A percentile compares a stretch with the other conserved stretches of the same genome.
Conservation (phyloP, 2,329 filamentous ascomycete genomes). For the Phaeosphaeriaceae sp. region DNA sequence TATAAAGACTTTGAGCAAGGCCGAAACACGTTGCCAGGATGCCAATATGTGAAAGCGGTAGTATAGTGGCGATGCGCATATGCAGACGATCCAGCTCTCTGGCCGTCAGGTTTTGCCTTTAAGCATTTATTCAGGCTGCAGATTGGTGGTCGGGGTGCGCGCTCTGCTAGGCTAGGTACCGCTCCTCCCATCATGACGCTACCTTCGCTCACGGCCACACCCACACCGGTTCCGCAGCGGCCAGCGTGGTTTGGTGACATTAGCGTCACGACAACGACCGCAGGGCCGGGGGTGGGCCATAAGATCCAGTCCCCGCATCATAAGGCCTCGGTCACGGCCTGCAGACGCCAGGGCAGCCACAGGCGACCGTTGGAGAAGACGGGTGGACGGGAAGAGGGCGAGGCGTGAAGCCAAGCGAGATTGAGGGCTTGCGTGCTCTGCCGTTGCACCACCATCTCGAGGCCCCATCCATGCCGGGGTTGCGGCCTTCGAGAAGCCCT, state of each 20-base stretch:
- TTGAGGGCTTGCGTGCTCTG: constrained; percentile 14
- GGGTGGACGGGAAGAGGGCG: constrained; percentile 31
- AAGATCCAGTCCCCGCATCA: constrained; percentile 43
- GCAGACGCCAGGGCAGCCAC: constrained; percentile 23
- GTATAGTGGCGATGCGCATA: constrained; percentile 14
- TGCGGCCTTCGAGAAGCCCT: constrained; percentile 5
- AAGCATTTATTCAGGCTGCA: constrained; percentile 27
- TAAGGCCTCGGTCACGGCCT: constrained; percentile 28
- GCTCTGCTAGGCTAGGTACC: constrained; percentile 9
- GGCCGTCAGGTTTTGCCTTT: constrained; percentile 12
- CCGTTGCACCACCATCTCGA: constrained; percentile 15
- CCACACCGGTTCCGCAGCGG: neutral
- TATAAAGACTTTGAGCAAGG: constrained; percentile 15
- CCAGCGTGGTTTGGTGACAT: constrained; percentile 6
- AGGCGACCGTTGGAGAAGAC: constrained; percentile 31
- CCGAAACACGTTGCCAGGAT: constrained; percentile 5
- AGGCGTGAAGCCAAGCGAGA: constrained; percentile 23
- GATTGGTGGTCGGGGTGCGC: constrained; percentile 17
- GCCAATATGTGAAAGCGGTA: constrained; percentile 14
- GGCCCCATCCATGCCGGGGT: neutral
- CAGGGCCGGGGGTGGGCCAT: constrained; percentile 4
- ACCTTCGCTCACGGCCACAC: constrained; percentile 10
- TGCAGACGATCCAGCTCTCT: constrained; percentile 7
- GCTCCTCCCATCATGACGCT: constrained; percentile 6
- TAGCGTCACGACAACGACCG: constrained; percentile 18